Evolutionary conservation across 768 basidiomycete species (phyloP).

Genomic region (Agaricus bisporus): DNA sequence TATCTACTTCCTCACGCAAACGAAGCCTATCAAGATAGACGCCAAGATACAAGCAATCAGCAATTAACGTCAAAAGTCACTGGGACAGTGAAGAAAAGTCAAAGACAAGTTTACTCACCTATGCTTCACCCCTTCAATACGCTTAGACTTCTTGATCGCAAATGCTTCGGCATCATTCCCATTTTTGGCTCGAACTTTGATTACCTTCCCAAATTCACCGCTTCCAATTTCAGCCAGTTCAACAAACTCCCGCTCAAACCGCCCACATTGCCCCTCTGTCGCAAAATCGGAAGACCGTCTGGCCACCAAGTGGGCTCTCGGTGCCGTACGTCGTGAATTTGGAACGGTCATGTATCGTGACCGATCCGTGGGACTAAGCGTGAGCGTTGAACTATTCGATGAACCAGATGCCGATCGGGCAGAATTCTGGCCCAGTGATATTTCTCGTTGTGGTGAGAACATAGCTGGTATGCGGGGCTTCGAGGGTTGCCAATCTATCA

Average conservation of each 20-base stretch:
- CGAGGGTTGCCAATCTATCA: constrained; percentile 51
- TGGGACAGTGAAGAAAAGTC: constrained; percentile 11
- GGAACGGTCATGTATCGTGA: constrained; percentile 19
- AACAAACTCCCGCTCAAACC: constrained; percentile 77
- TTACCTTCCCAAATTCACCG: constrained; percentile 91
- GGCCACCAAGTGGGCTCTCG: constrained; percentile 16
- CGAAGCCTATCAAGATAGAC: constrained; percentile 50
- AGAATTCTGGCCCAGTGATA: constrained; percentile 6
- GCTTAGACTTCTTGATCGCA: constrained; percentile 93
- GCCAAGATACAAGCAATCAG: constrained; percentile 8
- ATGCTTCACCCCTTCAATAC: constrained; percentile 86
- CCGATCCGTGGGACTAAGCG: constrained; percentile 40
- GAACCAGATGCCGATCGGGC: constrained; percentile 54
- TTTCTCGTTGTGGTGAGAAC: constrained; percentile 13
- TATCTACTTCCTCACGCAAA: constrained; percentile 90
- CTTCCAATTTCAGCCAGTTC: constrained; percentile 80
- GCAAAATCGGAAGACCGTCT: constrained; percentile 33
- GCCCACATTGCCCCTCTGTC: constrained; percentile 48
- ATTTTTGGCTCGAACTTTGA: constrained; percentile 72
- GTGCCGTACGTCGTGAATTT: constrained; percentile 17
- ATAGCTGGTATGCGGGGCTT: constrained; percentile 39
- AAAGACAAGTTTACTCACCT: constrained; percentile 47
- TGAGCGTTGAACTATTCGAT: constrained; percentile 43
- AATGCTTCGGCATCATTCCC: constrained; percentile 48
- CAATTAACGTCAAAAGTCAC: constrained; percentile 5